phyloP scores from a whole-genome alignment of 2,329 filamentous ascomycete genomes.

The Aureobasidium sp. region DNA sequence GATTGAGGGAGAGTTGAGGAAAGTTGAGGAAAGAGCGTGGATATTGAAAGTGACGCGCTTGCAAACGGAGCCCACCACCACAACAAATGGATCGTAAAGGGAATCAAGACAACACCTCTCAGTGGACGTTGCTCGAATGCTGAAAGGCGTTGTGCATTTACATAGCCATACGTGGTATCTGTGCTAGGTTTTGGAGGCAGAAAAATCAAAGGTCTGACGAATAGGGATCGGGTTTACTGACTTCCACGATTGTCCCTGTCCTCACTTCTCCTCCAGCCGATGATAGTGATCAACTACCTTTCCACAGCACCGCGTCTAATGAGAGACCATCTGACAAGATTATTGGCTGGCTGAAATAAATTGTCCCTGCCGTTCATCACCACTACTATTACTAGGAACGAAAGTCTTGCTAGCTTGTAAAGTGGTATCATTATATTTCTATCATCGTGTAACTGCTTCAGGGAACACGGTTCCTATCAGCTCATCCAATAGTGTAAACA shows the following conservation, averaged over 20 bases:
- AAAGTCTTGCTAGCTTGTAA: not conserved
- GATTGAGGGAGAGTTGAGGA: too few species aligned
- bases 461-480: constrained; percentile 40
- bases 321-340: not conserved
- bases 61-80: not conserved
- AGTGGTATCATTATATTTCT: not conserved
- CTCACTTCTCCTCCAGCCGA: not conserved
- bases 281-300: not conserved
- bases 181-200: too few species aligned
- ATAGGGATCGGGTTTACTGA: not conserved
- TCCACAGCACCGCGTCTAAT: not conserved
- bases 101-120: too few species aligned
- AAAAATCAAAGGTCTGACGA: not conserved
- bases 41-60: not conserved
- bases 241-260: not conserved
- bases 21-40: not conserved
- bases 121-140: too few species aligned
- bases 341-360: not conserved
- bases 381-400: too few species aligned
- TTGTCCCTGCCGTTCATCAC: too few species aligned
- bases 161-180: too few species aligned
- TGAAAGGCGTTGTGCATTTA: too few species aligned
- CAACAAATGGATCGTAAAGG: not conserved
- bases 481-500: constrained; percentile 45
- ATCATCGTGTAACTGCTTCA: constrained; percentile 20